phyloP scores from a whole-genome alignment of 345 rosid genomes.

The Eutrema yunnanense region DNA sequence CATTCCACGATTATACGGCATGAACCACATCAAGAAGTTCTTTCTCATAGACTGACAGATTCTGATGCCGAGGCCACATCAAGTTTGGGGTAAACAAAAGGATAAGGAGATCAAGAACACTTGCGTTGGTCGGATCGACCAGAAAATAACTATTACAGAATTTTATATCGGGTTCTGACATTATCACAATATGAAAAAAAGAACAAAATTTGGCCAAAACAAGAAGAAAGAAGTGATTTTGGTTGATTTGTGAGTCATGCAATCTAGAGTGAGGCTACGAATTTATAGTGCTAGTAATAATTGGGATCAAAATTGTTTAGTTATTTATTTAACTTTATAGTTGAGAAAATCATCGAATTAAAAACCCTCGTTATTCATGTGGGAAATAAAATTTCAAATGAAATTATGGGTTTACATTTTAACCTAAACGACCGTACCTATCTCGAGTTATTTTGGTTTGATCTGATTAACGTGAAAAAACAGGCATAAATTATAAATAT shows the following conservation, averaged over 20 bases:
- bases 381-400: neutral
- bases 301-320: neutral
- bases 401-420: neutral
- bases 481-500: too few species aligned
- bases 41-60: too few species aligned
- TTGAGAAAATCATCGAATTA: neutral
- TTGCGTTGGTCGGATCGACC: slow-evolving; percentile 41
- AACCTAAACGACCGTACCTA: neutral
- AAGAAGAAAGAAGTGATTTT: slow-evolving; percentile 7
- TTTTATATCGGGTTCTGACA: slow-evolving; percentile 16
- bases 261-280: slow-evolving; percentile 8
- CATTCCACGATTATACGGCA: too few species aligned
- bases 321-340: neutral
- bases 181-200: neutral
- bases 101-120: slow-evolving; percentile 29
- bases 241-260: slow-evolving; percentile 24
- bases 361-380: neutral
- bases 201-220: neutral
- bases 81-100: slow-evolving; percentile 29
- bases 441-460: neutral
- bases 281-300: slow-evolving; percentile 21
- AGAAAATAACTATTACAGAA: slow-evolving; percentile 23
- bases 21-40: too few species aligned
- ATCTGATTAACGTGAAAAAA: neutral
- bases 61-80: too few species aligned